Evolutionary conservation across 208 protist species (phyloP).

Genomic region (Crithidia fasciculata): DNA sequence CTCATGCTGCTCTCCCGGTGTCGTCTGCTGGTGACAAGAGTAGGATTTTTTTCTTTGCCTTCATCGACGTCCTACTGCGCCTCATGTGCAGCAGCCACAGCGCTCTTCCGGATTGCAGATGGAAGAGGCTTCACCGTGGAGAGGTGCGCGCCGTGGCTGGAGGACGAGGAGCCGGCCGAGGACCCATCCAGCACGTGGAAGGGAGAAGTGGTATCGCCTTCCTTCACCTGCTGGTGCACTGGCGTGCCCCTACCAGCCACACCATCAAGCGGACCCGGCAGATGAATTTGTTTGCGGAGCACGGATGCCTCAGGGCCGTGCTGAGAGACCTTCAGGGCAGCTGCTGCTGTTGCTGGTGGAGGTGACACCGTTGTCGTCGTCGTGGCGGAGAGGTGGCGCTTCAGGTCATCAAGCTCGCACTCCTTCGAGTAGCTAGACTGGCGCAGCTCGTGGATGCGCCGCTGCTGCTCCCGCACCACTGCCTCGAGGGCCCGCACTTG

Average conservation of each 20-base stretch:
- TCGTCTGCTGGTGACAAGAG: too few relatives aligned
- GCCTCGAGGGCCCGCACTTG: constrained; percentile 7
- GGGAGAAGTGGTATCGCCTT: neutral
- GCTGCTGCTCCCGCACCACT: constrained; percentile 7
- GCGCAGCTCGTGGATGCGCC: constrained; percentile 1
- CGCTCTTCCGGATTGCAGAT: too few relatives aligned
- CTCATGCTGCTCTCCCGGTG: too few relatives aligned
- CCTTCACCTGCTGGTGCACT: neutral
- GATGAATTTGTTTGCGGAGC: neutral
- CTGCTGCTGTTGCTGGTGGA: too few relatives aligned
- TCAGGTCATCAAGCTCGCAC: constrained; percentile 21
- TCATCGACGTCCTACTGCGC: too few relatives aligned
- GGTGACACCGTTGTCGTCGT: neutral
- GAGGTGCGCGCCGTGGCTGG: constrained; percentile 7
- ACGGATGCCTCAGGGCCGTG: neutral
- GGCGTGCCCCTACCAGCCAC: neutral
- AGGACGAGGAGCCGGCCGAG: constrained; percentile 4
- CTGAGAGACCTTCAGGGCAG: neutral
- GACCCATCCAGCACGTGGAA: too few relatives aligned
- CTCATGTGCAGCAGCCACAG: too few relatives aligned
- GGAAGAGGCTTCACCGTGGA: constrained; percentile 1
- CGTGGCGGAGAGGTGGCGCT: constrained; percentile 9
- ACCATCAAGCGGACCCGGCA: neutral
- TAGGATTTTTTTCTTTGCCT: too few relatives aligned
- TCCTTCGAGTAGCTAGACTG: constrained; percentile 17